Evolutionary conservation across 2,329 filamentous ascomycete species (phyloP).

Genomic region (Escovopsis weberi): DNA sequence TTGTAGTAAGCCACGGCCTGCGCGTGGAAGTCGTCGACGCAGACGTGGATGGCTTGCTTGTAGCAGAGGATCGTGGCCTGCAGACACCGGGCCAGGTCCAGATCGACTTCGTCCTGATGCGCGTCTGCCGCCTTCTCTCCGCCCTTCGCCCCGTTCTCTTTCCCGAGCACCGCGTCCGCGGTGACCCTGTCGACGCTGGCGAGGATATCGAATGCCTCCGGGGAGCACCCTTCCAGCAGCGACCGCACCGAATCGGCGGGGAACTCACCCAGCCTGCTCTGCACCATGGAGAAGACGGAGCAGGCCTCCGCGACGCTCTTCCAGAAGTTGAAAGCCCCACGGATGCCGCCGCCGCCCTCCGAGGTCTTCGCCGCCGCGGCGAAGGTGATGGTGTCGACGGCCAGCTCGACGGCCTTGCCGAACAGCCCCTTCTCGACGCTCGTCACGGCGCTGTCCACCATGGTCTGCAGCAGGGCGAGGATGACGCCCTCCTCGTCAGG

Average conservation of each 20-base stretch:
- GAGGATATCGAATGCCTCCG: conserved; percentile 45
- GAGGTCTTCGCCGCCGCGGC: conserved; percentile 46
- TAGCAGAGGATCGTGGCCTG: conserved; percentile 68
- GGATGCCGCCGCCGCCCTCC: conserved; percentile 58
- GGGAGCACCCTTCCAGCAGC: conserved; percentile 41
- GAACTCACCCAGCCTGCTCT: conserved; percentile 48
- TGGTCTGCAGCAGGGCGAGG: conserved; percentile 75
- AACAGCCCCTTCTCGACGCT: conserved; percentile 74
- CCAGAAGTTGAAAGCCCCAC: conserved; percentile 85
- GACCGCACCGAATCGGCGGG: conserved; percentile 41
- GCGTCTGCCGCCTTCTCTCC: not conserved
- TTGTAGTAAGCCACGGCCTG: conserved; percentile 97
- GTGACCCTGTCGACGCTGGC: conserved; percentile 53
- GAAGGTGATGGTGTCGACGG: conserved; percentile 52
- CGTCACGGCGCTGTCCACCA: conserved; percentile 67
- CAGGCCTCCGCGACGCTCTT: conserved; percentile 83
- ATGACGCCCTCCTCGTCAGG: conserved; percentile 72
- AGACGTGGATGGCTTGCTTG: conserved; percentile 68
- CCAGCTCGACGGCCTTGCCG: conserved; percentile 63
- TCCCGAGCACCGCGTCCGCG: conserved; percentile 26
- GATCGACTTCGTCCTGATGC: conserved; percentile 31
- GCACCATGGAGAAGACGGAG: conserved; percentile 66
- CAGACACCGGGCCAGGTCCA: conserved; percentile 44
- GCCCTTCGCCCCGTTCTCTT: conserved; percentile 14
- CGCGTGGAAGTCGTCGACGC: conserved; percentile 62